Percentiles rank a stretch among this genome's conserved stretches.
phyloP scores from a whole-genome alignment of 306 rosid species.

The Vigna trinervia region DNA sequence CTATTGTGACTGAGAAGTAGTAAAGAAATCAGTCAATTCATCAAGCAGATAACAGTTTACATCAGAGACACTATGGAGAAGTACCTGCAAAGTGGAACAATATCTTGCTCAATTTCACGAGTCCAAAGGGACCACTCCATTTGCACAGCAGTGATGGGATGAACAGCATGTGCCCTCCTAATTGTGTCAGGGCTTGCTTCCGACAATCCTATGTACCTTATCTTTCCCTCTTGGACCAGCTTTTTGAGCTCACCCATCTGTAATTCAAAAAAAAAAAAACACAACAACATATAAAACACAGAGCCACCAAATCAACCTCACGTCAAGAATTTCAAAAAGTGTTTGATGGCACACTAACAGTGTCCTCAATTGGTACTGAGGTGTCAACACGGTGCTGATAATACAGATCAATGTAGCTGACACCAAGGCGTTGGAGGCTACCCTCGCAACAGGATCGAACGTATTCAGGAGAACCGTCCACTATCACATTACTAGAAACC shows the following conservation, averaged over 20 bases:
- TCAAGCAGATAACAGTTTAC: neutral
- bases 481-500: slow-evolving; percentile 36
- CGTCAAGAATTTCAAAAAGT: neutral
- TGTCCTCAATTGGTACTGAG: slow-evolving; percentile 78
- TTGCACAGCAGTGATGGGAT: slow-evolving; percentile 79
- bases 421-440: slow-evolving; percentile 77
- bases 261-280: slow-evolving; percentile 13
- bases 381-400: slow-evolving; percentile 86
- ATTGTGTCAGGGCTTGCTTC: slow-evolving; percentile 75
- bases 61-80: neutral
- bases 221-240: slow-evolving; percentile 70
- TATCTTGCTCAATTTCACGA: slow-evolving; percentile 75
- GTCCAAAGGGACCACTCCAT: slow-evolving; percentile 86
- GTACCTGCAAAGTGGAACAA: slow-evolving; percentile 73
- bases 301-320: neutral
- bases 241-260: slow-evolving; percentile 74
- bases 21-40: neutral
- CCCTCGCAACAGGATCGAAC: slow-evolving; percentile 78
- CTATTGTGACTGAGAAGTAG: neutral
- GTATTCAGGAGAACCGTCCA: slow-evolving; percentile 84
- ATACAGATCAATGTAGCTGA: slow-evolving; percentile 82
- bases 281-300: slow-evolving; percentile 14
- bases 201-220: slow-evolving; percentile 71
- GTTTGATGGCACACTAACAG: slow-evolving; percentile 54
- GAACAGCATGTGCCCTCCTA: slow-evolving; percentile 81